Base-by-base conservation (phyloP, 257 asterid genomes). In the Cinchona pubescens region DNA sequence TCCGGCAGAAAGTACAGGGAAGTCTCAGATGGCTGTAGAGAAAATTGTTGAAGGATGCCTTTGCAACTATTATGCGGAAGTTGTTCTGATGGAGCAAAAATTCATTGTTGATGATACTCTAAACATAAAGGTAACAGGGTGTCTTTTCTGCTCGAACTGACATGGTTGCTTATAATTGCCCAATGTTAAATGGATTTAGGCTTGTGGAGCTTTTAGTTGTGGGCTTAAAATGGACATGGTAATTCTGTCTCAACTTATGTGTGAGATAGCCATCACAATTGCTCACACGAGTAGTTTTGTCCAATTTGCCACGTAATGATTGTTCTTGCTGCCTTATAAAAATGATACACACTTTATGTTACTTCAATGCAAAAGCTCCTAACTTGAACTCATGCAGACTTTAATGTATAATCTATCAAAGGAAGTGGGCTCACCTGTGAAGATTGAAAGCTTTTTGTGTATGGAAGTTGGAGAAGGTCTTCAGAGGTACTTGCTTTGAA, bases 41-140 rank as follows among this genome's bases (percentile, higher is more conserved):
- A 91, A 88, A 84, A 95, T 92, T 92, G 92, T 95, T 42, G 99
- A 95, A 86, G 99, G 98, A 16, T 93, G 96, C 69, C 76, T 95
- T 75, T 86, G 97, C 80, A 95, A 92, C 84, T 95, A 92, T 78
- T 95, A 72, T 53, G 99, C 92, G 85, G 99, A 95, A 82, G 98
- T 92, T 76, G 99, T 90, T 72, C 87, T 95, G 72, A 80, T 95
- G 96, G 98, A 95, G 88, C 99, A 95, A 86, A 92, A 95, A 75
- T 92, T 95, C 82, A 79, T 95, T 38, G 88, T 92, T 67, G 82
- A 94, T 72, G 98, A 94, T 80, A 34, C 91, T 15, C 34, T 94
- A 43, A 87, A 79, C 81, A 75, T 93, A 60, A 89, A 88, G 97
- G 98, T 91, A 59, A 74, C 79, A 76, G 40, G 71, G 67, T 29